Conservation (phyloP, 495 filamentous ascomycete species). For the Podospora tetraspora region DNA sequence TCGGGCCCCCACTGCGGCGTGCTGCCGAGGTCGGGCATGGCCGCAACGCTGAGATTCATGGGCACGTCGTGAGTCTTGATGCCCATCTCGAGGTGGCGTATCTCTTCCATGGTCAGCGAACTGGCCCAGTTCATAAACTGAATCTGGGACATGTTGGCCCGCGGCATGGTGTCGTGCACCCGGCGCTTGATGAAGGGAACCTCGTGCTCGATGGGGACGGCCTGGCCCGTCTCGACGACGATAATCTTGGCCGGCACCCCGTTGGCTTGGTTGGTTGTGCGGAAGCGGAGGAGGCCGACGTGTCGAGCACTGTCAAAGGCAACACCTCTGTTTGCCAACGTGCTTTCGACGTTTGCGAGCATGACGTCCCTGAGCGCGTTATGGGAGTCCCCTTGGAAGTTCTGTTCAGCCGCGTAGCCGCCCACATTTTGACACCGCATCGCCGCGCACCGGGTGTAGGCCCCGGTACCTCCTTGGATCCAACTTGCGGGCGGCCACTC, state of each 20-base stretch:
- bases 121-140: not conserved
- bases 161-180: not conserved
- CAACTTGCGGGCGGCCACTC: not conserved
- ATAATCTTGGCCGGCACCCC: not conserved
- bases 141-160: not conserved
- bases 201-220: not conserved
- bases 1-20: not conserved
- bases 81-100: not conserved
- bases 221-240: too few species aligned
- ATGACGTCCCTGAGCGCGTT: not conserved
- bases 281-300: not conserved
- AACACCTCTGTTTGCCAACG: not conserved
- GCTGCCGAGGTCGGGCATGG: not conserved
- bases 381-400: not conserved
- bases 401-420: not conserved
- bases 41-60: conserved; percentile 6
- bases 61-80: not conserved
- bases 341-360: not conserved
- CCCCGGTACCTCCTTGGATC: not conserved
- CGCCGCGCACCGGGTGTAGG: not conserved
- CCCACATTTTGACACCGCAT: not conserved
- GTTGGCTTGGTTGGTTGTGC: not conserved
- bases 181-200: not conserved
- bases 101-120: not conserved
- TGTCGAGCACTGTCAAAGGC: not conserved